Base-by-base conservation (phyloP, 2,329 filamentous ascomycete species). In the Anisogramma anomala region DNA sequence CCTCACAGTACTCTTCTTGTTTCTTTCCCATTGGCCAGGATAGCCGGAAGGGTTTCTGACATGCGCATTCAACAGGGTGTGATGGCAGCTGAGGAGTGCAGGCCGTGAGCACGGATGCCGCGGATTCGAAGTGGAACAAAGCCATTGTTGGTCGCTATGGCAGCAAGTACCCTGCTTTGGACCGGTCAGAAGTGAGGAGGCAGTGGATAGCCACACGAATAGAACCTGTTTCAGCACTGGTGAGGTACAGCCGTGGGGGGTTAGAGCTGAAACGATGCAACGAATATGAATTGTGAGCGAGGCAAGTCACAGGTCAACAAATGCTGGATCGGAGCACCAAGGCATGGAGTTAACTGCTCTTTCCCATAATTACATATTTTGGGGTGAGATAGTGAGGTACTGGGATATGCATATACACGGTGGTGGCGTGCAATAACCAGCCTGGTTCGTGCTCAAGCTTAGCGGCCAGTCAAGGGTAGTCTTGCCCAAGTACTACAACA, bases 361-460 rank as follows among this genome's bases (percentile, higher is more conserved):
- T 36, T 17, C 36, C 36, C 22, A 4, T 45, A 36, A 45, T 41
- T 39, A 36, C 43, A 46, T 43, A 46, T 19, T 1, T n/a, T 5
- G 5, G 6, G n/a, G 20, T 14, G 7, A n/a, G n/a, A n/a, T n/a
- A n/a, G n/a, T n/a, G n/a, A n/a, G n/a, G n/a, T n/a, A n/a, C n/a
- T n/a, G n/a, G n/a, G 11, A 11, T 2, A 33, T 18, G 23, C 8
- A 19, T 13, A 31, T n/a, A 14, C n/a, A 28, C 10, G 17, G 5
- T n/a, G n/a, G n/a, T n/a, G n/a, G n/a, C n/a, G n/a, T n/a, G n/a
- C n/a, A n/a, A n/a, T n/a, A n/a, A n/a, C n/a, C 13, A 22, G 18
- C 20, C n/a, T 40, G 44, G 41, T 33, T 41, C 44, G 36, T 43
- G 44, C 44, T 46, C 41, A 28, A 11, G 37, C 23, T 22, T 25